These are phyloP conservation scores for Fraxinus ornus DNA, from an alignment of 305 asterid species.

Conservation along the genomic window DNA sequence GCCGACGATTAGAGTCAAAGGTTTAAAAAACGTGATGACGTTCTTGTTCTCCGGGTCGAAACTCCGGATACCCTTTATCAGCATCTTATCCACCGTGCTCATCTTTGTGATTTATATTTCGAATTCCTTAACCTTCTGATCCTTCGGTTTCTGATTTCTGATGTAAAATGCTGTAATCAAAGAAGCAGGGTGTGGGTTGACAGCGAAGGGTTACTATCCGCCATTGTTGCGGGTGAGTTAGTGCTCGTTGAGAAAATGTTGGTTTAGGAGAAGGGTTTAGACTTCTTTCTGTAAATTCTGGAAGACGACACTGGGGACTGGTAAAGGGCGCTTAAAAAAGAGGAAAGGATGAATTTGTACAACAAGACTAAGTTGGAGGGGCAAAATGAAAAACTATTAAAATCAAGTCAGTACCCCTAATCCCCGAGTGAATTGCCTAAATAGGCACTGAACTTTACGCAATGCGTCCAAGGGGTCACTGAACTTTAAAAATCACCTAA, in stretches of 20 bases:
- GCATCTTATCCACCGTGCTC: slow-evolving; percentile 97
- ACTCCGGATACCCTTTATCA: slow-evolving; percentile 98
- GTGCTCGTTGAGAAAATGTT: not conserved
- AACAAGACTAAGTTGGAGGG: not conserved
- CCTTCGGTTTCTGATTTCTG: slow-evolving; percentile 4
- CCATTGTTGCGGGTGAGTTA: not conserved
- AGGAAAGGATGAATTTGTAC: slow-evolving; percentile 8
- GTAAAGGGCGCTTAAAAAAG: not conserved
- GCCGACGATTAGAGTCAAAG: slow-evolving; percentile 94
- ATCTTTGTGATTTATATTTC: slow-evolving; percentile 27
- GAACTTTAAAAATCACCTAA: no score
- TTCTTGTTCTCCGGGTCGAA: slow-evolving; percentile 97
- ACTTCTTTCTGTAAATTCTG: not conserved
- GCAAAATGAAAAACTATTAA: not conserved
- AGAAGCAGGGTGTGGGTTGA: not conserved
- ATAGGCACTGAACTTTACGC: no score
- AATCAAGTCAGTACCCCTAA: not conserved
- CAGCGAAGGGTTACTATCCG: slow-evolving; percentile 9
- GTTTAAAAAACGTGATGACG: slow-evolving; percentile 85
- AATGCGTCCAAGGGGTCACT: no score
- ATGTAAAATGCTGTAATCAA: not conserved
- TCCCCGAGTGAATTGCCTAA: no score
- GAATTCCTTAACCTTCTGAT: slow-evolving; percentile 4
- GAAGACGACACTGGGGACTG: not conserved
- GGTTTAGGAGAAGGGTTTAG: slow-evolving; percentile 5